Evolutionary conservation across 2,329 filamentous ascomycete species (phyloP).

Genomic region (Claviceps sp.): DNA sequence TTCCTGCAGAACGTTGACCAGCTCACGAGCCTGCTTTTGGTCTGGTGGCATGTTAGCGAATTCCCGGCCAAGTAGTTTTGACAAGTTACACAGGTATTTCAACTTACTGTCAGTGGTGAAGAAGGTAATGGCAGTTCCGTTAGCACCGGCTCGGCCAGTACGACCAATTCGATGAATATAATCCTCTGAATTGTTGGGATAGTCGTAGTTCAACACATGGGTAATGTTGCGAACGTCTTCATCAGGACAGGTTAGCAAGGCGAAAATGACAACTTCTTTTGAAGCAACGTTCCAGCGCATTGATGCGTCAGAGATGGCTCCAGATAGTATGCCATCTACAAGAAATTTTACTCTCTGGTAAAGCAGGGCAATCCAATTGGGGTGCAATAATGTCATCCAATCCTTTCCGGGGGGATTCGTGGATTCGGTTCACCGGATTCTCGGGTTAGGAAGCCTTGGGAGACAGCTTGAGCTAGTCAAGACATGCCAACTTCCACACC

Average conservation of each 20-base stretch:
- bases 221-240: slow-evolving; percentile 99
- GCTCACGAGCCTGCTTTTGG: slow-evolving; percentile 90
- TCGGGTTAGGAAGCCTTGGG: slow-evolving; percentile 44
- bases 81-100: not conserved
- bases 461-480: slow-evolving; percentile 64
- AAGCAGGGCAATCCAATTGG: slow-evolving; percentile 41
- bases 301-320: slow-evolving; percentile 29
- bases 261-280: slow-evolving; percentile 24
- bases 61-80: not conserved
- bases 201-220: slow-evolving; percentile 99
- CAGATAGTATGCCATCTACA: slow-evolving; percentile 34
- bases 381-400: slow-evolving; percentile 40
- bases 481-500: slow-evolving; percentile 63
- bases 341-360: slow-evolving; percentile 38
- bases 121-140: slow-evolving; percentile 92
- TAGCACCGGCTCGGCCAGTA: slow-evolving; percentile 88
- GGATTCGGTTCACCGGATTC: slow-evolving; percentile 36
- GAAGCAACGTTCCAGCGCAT: slow-evolving; percentile 50
- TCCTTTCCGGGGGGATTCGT: slow-evolving; percentile 24
- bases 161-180: slow-evolving; percentile 96
- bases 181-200: slow-evolving; percentile 97
- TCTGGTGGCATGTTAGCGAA: slow-evolving; percentile 34
- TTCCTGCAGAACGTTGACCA: slow-evolving; percentile 83
- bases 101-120: slow-evolving; percentile 98
- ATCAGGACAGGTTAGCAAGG: slow-evolving; percentile 61